Base-by-base conservation (phyloP, 192 early-diverging fungal genomes). In the Linnemannia exigua region DNA sequence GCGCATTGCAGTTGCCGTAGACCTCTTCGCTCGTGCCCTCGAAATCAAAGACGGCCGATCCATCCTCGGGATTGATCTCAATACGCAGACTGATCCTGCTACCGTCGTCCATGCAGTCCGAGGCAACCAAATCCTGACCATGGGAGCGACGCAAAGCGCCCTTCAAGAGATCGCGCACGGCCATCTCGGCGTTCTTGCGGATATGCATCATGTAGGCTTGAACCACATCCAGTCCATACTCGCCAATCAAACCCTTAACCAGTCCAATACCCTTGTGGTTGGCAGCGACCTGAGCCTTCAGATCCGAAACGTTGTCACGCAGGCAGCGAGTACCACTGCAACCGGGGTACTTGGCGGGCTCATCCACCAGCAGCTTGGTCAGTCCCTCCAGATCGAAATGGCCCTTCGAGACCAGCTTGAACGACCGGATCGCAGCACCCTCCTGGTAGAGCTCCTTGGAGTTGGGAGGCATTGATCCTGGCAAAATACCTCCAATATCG, bases 191-290 rank as follows among this genome's bases (percentile, higher is more conserved):
- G 71, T 97, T 98, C 73, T 90, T 91, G 41, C 96, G 96, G 58
- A 99, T 99, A 81, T 95, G 94, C 61, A 88, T 81, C 98, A 99
- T 99, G 75, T 99, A 99, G 19, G 97, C 96, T 79, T 98, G 97
- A 2, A 99, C 97, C 0, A 95, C 94, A 31, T 93, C 89, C 52
- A 97, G 84, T 0, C 96, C 92, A 75, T 97, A 98, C 88, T 99
- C 97, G 9, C 81, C 76, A 78, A 98, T 97, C 75, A 99, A 87
- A 4, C 89, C 88, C 79, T 92, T 92, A 25, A 98, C 92, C 31
- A 99, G 92, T 2, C 82, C 80, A 66, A 99, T 98, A 12, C 98
- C 98, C 63, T 95, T 92, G 72, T 98, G 95, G 88, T 99, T 99
- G 44, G 98, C 98, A 16, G 98, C 98, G 67, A 98, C 94, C 77